These are phyloP conservation scores for Lipomyces japonicus DNA, from an alignment of 805 yeast genomes.

Conservation along the genomic window DNA sequence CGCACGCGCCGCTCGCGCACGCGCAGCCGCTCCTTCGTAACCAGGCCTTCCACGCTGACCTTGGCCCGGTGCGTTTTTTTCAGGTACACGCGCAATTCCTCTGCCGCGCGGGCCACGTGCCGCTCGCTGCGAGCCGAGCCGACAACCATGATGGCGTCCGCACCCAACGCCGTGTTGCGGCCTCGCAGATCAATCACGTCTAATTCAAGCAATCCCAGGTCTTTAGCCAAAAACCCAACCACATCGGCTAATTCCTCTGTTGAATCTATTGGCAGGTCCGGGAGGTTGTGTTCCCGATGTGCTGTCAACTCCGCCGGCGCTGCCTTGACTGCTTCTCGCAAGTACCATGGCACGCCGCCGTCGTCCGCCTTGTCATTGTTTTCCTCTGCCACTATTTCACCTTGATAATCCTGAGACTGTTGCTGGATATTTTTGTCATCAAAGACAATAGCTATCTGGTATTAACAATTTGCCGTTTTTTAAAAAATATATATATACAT, in stretches of 20 bases:
- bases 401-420: no score
- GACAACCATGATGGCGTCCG: conserved; percentile 52
- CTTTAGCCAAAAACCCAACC: conserved; percentile 48
- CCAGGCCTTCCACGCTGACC: conserved; percentile 68
- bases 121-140: conserved; percentile 72
- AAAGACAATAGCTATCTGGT: no score
- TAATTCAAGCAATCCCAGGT: conserved; percentile 64
- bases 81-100: conserved; percentile 52
- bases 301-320: conserved; percentile 12
- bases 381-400: no score
- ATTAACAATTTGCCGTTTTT: no score
- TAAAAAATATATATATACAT: no score
- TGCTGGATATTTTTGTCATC: no score
- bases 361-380: no score
- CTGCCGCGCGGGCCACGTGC: conserved; percentile 70
- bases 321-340: conserved; percentile 6
- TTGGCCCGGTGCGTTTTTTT: conserved; percentile 49
- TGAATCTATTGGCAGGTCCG: conserved; percentile 55
- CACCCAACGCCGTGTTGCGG: conserved; percentile 41
- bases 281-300: conserved; percentile 39
- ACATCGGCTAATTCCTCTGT: conserved; percentile 52
- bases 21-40: conserved; percentile 54
- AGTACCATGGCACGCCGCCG: conserved; percentile 24
- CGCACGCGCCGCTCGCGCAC: conserved; percentile 51
- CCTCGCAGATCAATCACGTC: conserved; percentile 59